Percentiles rank a stretch among this genome's conserved stretches.
phyloP scores from a whole-genome alignment of 805 yeast species.

The Middelhovenomyces tepae region DNA sequence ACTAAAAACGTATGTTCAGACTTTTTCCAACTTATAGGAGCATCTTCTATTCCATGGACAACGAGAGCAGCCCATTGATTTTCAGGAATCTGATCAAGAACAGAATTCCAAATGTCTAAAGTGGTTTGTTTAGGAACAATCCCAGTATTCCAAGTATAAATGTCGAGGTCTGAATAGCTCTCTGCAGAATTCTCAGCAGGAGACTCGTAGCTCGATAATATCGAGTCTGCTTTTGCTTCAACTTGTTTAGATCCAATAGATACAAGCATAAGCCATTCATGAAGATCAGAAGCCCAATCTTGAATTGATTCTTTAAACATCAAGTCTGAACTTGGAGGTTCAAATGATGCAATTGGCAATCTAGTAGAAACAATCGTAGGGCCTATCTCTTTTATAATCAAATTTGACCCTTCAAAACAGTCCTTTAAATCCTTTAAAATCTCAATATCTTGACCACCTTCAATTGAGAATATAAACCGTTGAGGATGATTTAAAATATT shows the following conservation, averaged over 20 bases:
- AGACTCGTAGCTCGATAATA: constrained; percentile 2
- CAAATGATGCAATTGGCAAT: neutral
- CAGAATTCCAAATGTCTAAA: neutral
- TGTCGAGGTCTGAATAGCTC: neutral
- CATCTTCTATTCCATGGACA: constrained; percentile 16
- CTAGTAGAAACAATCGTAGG: constrained; percentile 1
- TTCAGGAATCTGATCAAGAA: neutral
- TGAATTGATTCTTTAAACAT: constrained; percentile 9
- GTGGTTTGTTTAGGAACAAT: constrained; percentile 4
- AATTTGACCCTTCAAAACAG: neutral
- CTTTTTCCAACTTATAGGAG: constrained; percentile 18
- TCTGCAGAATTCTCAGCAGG: neutral
- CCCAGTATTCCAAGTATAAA: constrained; percentile 8
- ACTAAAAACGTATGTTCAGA: constrained; percentile 15
- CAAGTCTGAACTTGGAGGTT: neutral
- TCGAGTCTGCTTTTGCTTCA: constrained; percentile 9
- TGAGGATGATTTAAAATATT: constrained; percentile 10
- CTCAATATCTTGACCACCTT: constrained; percentile 3
- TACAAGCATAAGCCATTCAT: constrained; percentile 19
- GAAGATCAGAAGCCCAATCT: constrained; percentile 13
- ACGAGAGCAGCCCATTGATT: constrained; percentile 13
- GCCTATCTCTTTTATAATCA: neutral
- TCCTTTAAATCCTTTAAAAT: constrained; percentile 3
- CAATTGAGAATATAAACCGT: constrained; percentile 3
- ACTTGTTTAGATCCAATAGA: constrained; percentile 11